Percentiles rank a stretch among this genome's conserved stretches.
Conservation (phyloP, 2,329 filamentous ascomycete genomes). For the Cladobotryum mycophilum region DNA sequence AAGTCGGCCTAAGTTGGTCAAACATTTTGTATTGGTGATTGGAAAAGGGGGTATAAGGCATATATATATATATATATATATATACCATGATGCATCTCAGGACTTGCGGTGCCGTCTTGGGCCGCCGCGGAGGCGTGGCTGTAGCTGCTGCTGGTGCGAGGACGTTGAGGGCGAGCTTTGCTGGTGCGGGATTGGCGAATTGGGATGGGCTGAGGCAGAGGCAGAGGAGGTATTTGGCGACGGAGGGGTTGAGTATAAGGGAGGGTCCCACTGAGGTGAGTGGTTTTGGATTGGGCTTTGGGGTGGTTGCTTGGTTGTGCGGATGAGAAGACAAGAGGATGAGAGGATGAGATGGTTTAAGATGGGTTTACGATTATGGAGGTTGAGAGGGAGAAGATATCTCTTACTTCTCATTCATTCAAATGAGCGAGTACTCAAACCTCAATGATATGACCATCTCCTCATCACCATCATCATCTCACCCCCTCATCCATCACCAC, state of each 20-base stretch:
- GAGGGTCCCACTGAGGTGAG: slow-evolving; percentile 25
- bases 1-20: background rate
- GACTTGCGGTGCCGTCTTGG: background rate
- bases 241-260: slow-evolving; percentile 22
- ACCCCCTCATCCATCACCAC: background rate
- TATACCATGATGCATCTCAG: background rate
- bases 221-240: slow-evolving; percentile 9
- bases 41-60: background rate
- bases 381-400: too few species aligned
- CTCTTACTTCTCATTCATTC: too few species aligned
- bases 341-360: background rate
- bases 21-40: background rate
- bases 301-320: background rate
- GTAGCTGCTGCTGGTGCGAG: background rate
- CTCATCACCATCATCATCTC: background rate
- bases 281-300: background rate
- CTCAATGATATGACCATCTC: too few species aligned
- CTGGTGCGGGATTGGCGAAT: background rate
- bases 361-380: background rate
- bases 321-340: background rate
- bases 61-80: too few species aligned
- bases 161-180: background rate
- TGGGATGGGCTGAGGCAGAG: background rate
- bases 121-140: background rate
- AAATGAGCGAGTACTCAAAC: too few species aligned